phyloP scores from a whole-genome alignment of 1,284 basidiomycete species.

The Singerocomus rubriflavus region DNA sequence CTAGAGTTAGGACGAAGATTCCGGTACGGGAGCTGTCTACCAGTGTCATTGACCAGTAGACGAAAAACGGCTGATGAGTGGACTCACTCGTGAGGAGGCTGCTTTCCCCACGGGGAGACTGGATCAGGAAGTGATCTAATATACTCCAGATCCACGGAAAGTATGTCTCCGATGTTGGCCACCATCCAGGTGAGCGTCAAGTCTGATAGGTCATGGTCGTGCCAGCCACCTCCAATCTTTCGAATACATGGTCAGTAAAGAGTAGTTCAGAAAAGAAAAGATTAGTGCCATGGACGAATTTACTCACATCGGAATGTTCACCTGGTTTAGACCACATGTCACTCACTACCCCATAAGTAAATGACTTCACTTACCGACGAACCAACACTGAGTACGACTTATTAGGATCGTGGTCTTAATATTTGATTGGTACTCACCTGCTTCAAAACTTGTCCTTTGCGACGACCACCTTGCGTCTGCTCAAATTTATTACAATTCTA shows the following conservation, averaged over 20 bases:
- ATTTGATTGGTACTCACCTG: slow-evolving; percentile 42
- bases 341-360: background rate
- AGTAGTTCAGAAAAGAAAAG: background rate
- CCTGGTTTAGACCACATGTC: slow-evolving; percentile 34
- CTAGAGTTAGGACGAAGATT: slow-evolving; percentile 46
- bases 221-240: slow-evolving; percentile 68
- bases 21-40: slow-evolving; percentile 47
- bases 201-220: slow-evolving; percentile 65
- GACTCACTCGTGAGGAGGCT: slow-evolving; percentile 57
- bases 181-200: slow-evolving; percentile 67
- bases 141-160: slow-evolving; percentile 57
- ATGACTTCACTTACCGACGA: slow-evolving; percentile 44
- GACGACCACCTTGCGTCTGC: slow-evolving; percentile 50
- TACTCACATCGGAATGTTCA: slow-evolving; percentile 57
- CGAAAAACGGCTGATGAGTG: background rate
- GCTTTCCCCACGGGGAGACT: slow-evolving; percentile 56
- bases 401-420: slow-evolving; percentile 3
- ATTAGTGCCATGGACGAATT: background rate
- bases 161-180: slow-evolving; percentile 50
- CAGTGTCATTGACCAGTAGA: background rate
- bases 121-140: slow-evolving; percentile 48
- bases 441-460: slow-evolving; percentile 56
- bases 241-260: slow-evolving; percentile 3
- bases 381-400: slow-evolving; percentile 54
- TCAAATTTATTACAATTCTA: slow-evolving; percentile 62